Base-by-base conservation (phyloP, 2,329 filamentous ascomycete genomes). In the Alternaria conjuncta region DNA sequence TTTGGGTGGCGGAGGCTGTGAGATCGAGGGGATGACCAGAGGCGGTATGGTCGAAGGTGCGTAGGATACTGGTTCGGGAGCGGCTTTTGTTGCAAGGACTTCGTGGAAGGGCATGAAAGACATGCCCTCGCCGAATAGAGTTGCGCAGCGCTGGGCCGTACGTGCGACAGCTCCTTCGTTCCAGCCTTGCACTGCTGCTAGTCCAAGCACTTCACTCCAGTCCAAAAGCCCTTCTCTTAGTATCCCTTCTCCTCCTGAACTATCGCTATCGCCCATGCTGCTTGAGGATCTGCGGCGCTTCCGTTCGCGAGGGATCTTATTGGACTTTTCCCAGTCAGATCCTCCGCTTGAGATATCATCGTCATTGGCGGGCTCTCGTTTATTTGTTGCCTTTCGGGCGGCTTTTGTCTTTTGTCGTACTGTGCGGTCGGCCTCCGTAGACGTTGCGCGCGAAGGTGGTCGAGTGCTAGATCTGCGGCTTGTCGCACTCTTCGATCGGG, bases 141-240 rank as follows among this genome's bases (percentile, higher is more conserved):
- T 83, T 3, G 91, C 88, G 73, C 94, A 98, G 53, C 95, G 87
- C 73, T 89, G 85, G 2, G 91, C 87, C 0, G 93, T 87, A 28
- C 92, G 87, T 56, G 89, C 86, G 12, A 97, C 80, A 1, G 89
- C 90, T 1, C 82, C 78, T 2, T 91, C 83, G 21, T 77, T 65
- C 79, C 94, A 94, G 0, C 92, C 93, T 2, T 87, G 87, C 54
- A 96, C 81, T 0, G 92, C 86, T 3, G 95, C 95, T 1, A 93
- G 85, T 0, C 92, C 92, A 26, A 97, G 81, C 2, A 97, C 87
- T 69, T 97, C 92, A 69, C 89, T 91, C 95, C 95, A 98, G 80
- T 96, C 92, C 21, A 78, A 69, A 7, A 78, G 65, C 13, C 72
- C 68, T 32, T 60, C 61, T 43, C 71, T 64, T 20, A 26, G 43